Evolutionary conservation across 345 rosid genomes (phyloP).

Genomic region (Triadica sebifera): DNA sequence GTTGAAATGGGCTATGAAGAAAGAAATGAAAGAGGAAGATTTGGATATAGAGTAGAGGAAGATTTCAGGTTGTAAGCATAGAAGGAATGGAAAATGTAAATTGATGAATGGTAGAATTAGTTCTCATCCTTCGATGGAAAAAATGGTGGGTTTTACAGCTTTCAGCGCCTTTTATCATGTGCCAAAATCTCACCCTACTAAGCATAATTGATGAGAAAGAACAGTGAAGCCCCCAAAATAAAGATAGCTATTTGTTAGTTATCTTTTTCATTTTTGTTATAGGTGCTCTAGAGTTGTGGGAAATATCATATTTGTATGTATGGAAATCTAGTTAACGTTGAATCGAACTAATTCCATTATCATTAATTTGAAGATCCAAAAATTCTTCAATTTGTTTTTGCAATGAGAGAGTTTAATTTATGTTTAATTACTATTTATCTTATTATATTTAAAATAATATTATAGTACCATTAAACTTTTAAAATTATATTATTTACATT

Average conservation of each 20-base stretch:
- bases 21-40: conserved; percentile 19
- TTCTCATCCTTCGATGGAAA: conserved; percentile 9
- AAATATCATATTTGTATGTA: conserved; percentile 15
- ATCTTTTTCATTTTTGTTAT: neutral
- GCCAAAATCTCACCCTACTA: conserved; percentile 56
- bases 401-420: too few relatives aligned
- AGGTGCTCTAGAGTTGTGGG: neutral
- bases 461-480: too few relatives aligned
- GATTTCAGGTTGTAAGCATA: conserved; percentile 30
- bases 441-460: too few relatives aligned
- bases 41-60: conserved; percentile 6
- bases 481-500: too few relatives aligned
- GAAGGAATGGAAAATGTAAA: conserved; percentile 1
- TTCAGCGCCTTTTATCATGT: conserved; percentile 53
- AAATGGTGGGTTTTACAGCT: conserved; percentile 38
- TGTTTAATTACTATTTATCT: too few relatives aligned
- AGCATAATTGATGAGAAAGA: conserved; percentile 36
- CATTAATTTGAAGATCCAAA: neutral
- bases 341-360: neutral
- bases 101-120: neutral
- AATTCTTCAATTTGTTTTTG: neutral
- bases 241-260: neutral
- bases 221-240: conserved; percentile 4
- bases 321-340: neutral
- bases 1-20: too few relatives aligned